A percentile compares a stretch with the other conserved stretches of the same genome.
Evolutionary conservation across 2,329 filamentous ascomycete genomes (phyloP).

Genomic region (Septoria petroselini): DNA sequence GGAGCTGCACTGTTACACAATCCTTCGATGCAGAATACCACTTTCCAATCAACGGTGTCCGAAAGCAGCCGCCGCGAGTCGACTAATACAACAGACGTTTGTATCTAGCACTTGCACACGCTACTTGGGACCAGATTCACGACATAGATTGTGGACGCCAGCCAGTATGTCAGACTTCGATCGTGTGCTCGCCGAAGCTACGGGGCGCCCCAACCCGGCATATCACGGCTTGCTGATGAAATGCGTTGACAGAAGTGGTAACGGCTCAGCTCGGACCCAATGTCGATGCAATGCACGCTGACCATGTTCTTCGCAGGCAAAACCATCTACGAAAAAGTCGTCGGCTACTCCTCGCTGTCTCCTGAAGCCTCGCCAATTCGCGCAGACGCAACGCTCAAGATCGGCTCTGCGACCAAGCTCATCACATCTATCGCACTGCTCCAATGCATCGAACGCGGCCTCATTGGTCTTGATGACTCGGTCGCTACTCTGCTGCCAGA

Average conservation of each 20-base stretch:
- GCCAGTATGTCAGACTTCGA: slow-evolving; percentile 6
- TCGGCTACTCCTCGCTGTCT: slow-evolving; percentile 19
- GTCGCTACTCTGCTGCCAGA: slow-evolving; percentile 49
- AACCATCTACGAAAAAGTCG: slow-evolving; percentile 21
- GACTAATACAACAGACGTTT: too few relatives aligned
- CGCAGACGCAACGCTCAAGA: slow-evolving; percentile 32
- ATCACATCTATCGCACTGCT: slow-evolving; percentile 53
- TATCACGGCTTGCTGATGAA: slow-evolving; percentile 13
- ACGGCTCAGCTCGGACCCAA: neutral
- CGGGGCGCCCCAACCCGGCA: slow-evolving; percentile 6
- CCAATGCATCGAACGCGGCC: slow-evolving; percentile 54
- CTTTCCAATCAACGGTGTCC: too few relatives aligned
- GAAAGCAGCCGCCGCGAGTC: too few relatives aligned
- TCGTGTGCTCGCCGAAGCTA: slow-evolving; percentile 4
- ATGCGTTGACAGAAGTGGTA: slow-evolving; percentile 17
- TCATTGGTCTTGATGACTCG: slow-evolving; percentile 48
- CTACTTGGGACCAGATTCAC: neutral
- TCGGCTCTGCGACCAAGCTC: slow-evolving; percentile 45
- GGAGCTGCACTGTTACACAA: too few relatives aligned
- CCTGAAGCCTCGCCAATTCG: slow-evolving; percentile 27
- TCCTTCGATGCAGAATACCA: too few relatives aligned
- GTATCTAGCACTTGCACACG: neutral
- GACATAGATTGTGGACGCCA: too few relatives aligned
- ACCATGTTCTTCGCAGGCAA: neutral
- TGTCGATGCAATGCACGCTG: neutral